phyloP scores from a whole-genome alignment of 2,329 filamentous ascomycete species.

The Fusarium lyarnte region DNA sequence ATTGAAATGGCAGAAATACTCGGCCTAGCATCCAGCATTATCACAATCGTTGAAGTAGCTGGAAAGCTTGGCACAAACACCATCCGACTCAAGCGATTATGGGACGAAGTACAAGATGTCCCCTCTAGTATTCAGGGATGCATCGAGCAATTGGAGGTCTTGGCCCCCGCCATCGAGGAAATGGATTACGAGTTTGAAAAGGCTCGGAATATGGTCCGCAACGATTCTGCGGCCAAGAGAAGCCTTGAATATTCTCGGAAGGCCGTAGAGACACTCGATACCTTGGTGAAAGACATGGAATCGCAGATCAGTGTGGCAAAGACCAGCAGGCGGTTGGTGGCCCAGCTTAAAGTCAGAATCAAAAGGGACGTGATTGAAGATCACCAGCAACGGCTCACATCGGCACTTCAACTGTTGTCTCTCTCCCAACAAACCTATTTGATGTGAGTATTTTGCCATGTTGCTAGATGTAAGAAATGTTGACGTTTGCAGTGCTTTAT shows the following conservation, averaged over 20 bases:
- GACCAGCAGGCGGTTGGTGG: neutral
- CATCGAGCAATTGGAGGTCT: constrained; percentile 4
- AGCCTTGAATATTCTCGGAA: constrained; percentile 15
- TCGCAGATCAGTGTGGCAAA: neutral
- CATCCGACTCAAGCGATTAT: constrained; percentile 19
- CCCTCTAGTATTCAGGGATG: neutral
- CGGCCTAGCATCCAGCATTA: constrained; percentile 21
- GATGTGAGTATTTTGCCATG: neutral
- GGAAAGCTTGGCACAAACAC: constrained; percentile 22
- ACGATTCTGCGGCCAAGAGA: neutral
- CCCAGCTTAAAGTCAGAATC: constrained; percentile 2
- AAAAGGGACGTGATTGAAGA: constrained; percentile 14
- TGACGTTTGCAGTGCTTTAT: neutral
- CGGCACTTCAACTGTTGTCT: neutral
- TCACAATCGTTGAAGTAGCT: constrained; percentile 22
- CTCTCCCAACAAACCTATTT: constrained; percentile 25
- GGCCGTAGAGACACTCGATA: constrained; percentile 1
- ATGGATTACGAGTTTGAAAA: constrained; percentile 13
- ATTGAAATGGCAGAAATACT: constrained; percentile 27
- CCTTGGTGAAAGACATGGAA: neutral
- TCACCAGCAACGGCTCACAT: constrained; percentile 2
- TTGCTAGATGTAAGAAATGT: neutral
- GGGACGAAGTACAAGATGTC: constrained; percentile 28
- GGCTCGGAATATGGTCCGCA: neutral
- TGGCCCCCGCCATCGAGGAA: neutral